Conservation (phyloP, 257 asterid genomes). For the Solanum paucissectum region DNA sequence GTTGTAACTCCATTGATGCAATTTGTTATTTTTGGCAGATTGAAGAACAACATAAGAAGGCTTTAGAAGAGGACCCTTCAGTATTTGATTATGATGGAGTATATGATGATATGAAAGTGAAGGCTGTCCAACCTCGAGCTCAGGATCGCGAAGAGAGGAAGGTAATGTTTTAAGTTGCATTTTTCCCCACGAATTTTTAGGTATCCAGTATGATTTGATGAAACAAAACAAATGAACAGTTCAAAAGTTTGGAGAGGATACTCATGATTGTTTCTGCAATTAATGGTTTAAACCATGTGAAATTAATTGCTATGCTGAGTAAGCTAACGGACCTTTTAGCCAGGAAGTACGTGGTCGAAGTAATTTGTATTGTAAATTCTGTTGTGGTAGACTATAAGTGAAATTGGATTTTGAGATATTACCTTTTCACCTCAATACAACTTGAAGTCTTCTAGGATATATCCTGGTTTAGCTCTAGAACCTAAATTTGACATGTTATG, state of each 20-base stretch:
- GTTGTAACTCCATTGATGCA: background rate
- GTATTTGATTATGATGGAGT: slow-evolving; percentile 93
- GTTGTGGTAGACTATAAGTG: background rate
- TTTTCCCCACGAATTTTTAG: background rate
- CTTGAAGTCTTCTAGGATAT: background rate
- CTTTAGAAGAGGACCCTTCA: slow-evolving; percentile 83
- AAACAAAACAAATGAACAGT: background rate
- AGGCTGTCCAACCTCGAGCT: slow-evolving; percentile 50
- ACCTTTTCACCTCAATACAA: background rate
- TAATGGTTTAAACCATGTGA: background rate
- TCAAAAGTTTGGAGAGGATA: background rate
- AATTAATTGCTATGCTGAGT: background rate
- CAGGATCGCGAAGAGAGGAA: slow-evolving; percentile 59
- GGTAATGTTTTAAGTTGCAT: slow-evolving; percentile 25
- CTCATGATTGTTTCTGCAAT: background rate
- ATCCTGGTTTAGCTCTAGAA: background rate
- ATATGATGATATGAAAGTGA: slow-evolving; percentile 78
- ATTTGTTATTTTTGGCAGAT: slow-evolving; percentile 23
- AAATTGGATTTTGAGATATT: background rate
- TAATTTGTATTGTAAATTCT: background rate
- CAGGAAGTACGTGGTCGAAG: background rate
- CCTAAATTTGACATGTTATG: background rate
- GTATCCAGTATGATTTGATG: background rate
- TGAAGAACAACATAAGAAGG: slow-evolving; percentile 87
- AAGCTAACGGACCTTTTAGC: background rate